A percentile compares a stretch with the other conserved stretches of the same genome.
Evolutionary conservation across 371 early-diverging fungal genomes (phyloP).

Genomic region (Syncephalastrum racemosum): DNA sequence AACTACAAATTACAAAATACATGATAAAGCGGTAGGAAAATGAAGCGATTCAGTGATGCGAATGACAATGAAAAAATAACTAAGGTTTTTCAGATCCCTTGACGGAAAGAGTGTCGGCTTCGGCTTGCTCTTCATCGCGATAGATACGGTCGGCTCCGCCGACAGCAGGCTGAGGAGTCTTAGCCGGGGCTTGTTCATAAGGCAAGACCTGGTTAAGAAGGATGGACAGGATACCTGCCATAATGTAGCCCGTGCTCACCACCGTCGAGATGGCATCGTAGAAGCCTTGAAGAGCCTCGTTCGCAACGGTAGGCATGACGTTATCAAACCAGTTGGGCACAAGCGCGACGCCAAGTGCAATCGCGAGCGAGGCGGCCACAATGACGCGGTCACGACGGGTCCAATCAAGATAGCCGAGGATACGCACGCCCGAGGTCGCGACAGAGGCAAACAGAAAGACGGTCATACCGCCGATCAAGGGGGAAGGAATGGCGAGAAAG

Average conservation of each 20-base stretch:
- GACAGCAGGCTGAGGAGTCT: neutral
- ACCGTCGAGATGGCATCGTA: conserved; percentile 52
- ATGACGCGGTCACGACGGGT: conserved; percentile 65
- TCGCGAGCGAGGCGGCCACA: conserved; percentile 42
- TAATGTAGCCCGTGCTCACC: conserved; percentile 54
- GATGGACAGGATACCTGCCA: conserved; percentile 54
- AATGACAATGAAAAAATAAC: neutral
- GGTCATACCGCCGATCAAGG: conserved; percentile 61
- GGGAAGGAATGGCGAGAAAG: conserved; percentile 52
- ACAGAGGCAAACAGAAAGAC: conserved; percentile 61
- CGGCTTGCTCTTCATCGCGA: conserved; percentile 12
- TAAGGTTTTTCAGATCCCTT: conserved; percentile 8
- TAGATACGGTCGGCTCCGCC: conserved; percentile 13
- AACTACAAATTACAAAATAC: conserved; percentile 1
- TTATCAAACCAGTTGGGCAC: conserved; percentile 57
- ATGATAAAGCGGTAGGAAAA: too few species aligned
- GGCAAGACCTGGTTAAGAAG: conserved; percentile 52
- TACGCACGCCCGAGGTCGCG: conserved; percentile 59
- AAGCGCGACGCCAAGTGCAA: conserved; percentile 55
- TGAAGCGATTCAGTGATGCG: too few species aligned
- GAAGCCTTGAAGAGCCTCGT: conserved; percentile 47
- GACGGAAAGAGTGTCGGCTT: conserved; percentile 10
- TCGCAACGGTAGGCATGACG: conserved; percentile 43
- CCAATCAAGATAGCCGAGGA: conserved; percentile 57
- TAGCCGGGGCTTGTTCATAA: conserved; percentile 5